Evolutionary conservation across 257 asterid genomes (phyloP), one percentile per base, ranked within the genome.

Genomic region (Capsicum pubescens): DNA sequence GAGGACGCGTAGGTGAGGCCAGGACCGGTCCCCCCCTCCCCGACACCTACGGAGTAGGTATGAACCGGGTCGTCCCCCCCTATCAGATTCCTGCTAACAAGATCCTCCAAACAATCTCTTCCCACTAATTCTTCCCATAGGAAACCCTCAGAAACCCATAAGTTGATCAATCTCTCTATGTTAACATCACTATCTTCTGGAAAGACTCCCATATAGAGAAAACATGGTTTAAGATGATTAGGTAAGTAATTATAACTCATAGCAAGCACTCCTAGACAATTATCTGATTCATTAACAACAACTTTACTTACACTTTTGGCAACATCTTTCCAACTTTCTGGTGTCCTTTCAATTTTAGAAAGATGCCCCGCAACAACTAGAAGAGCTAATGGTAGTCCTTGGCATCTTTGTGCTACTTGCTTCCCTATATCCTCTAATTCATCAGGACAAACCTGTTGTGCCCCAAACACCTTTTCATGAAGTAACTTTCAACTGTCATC

Each of bases 111-210:
- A 11, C 48, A 69, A 0, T 69, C 69, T 46, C 7, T 4, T 69
- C 26, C 80, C 14, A 17, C 42, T 19, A 32, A 15, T 42, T 68
- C 85, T 39, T 83, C 70, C 17, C 19, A 9, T 39, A 69, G 21
- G 39, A 69, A 83, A 32, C 81, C 81, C 66, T 83, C 81, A 9
- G 81, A 32, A 35, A 69, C 70, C 85, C 81, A 83, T 50, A 83
- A 83, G 12, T 69, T 50, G 7, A 83, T 54, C 80, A 83, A 19
- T 32, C 11, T 83, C 70, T 19, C 11, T 6, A 81, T 39, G 4
- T n/a, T 2, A 32, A 63, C 67, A 3, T n/a, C 58, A 19, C 17
- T 17, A 4, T 69, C 85, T 70, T 83, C 57, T 0, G 81, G 85
- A n/a, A 83, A 83, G 14, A 50, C 42, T 56, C 70, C 81, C 10